Evolutionary conservation across 805 yeast genomes (phyloP).

Genomic region (Hanseniaspora mollemarum): DNA sequence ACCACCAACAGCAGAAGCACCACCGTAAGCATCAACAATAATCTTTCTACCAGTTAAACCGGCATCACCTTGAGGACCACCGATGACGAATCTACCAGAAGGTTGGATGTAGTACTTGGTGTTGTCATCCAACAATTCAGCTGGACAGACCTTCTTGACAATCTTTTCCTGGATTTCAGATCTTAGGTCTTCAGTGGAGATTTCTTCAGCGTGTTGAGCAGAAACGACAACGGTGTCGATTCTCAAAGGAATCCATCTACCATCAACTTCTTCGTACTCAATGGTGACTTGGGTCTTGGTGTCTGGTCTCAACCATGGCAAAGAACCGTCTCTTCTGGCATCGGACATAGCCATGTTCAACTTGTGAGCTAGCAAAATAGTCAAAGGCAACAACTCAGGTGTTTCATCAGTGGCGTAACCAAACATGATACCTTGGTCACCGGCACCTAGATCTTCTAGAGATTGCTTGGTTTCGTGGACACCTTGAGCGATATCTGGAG

Average conservation of each 20-base stretch:
- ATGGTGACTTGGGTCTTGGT: constrained; percentile 99
- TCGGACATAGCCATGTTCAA: constrained; percentile 92
- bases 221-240: constrained; percentile 97
- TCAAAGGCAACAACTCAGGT: constrained; percentile 92
- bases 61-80: constrained; percentile 99
- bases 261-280: constrained; percentile 86
- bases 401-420: constrained; percentile 99
- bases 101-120: constrained; percentile 98
- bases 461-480: constrained; percentile 79
- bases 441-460: constrained; percentile 97
- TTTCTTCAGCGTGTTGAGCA: constrained; percentile 94
- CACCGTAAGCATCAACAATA: constrained; percentile 99
- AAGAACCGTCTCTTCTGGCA: constrained; percentile 91
- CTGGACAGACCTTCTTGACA: constrained; percentile 86
- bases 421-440: constrained; percentile 99
- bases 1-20: constrained; percentile 99
- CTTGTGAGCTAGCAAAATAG: constrained; percentile 87
- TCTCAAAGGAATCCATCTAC: constrained; percentile 91
- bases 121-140: constrained; percentile 79
- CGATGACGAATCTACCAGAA: constrained; percentile 97
- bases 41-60: constrained; percentile 99
- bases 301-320: constrained; percentile 97
- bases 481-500: constrained; percentile 99
- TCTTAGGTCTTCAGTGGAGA: constrained; percentile 88
- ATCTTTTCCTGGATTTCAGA: constrained; percentile 63